Base-by-base conservation (phyloP, 768 basidiomycete genomes). In the Tulasnella sp. region DNA sequence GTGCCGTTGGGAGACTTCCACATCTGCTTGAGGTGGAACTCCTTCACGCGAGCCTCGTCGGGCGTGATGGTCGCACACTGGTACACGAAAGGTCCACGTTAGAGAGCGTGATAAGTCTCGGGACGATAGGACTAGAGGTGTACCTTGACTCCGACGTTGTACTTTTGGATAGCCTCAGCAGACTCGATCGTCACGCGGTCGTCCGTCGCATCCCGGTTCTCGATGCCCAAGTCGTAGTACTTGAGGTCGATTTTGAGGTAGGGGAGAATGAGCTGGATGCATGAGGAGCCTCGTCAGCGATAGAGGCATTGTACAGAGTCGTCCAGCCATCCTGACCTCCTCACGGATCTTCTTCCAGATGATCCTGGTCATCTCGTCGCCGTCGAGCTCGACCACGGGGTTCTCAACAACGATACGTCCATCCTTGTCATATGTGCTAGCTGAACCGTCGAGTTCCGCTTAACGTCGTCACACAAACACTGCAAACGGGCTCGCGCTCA, bases 1-100 rank as follows among this genome's bases (percentile, higher is more conserved):
- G 96, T 97, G 81, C 96, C 96, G 84, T 98, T 98, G 7, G 96
- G 97, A 82, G 93, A 95, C 87, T 88, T 92, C 96, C 95, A 98
- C 97, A 99, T 99, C 85, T 96, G 91, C 88, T 98, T 98, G 83
- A 99, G 88, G 73, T 95, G 94, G 89, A 98, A 99, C 85, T 99
- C 98, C 79, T 96, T 86, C 70, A 98, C 95, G 78, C 96, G 92
- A 32, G 91, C 95, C 84, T 99, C 97, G 83, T 99, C 98, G 7
- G 98, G 98, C 1, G 98, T 99, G 86, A 99, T 99, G 69, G 97
- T 99, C 55, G 96, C 97, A 86, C 97, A 99, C 85, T 84, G 79
- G 5, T 18, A 29, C 4, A 11, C 7, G 42, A 44, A 15, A 20
- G n/a, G 2, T 13, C 0, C n/a, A 70, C 46, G 55, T 46, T 26